Percentiles rank a stretch among this genome's conserved stretches.
These are phyloP conservation scores for Tylopilus vinaceipallidus DNA, from an alignment of 768 basidiomycete species.

Conservation along the genomic window DNA sequence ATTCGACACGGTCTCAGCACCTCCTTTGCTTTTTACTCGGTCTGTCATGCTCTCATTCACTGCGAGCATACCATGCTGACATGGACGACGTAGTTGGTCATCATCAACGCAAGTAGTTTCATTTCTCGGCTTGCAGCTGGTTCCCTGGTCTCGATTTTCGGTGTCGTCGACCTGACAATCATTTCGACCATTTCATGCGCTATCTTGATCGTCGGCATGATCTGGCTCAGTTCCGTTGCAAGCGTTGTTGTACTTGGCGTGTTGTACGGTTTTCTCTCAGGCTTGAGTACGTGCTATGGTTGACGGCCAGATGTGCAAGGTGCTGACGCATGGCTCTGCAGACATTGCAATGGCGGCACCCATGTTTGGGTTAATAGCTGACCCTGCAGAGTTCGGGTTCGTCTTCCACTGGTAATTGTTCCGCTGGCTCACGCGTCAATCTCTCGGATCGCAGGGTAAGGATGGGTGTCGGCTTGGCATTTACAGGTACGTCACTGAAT, in stretches of 20 bases:
- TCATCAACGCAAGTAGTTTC: slow-evolving; percentile 50
- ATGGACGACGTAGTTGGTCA: slow-evolving; percentile 47
- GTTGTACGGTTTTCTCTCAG: slow-evolving; percentile 49
- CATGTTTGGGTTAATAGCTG: slow-evolving; percentile 43
- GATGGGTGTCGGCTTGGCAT: slow-evolving; percentile 47
- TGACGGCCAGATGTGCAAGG: background rate
- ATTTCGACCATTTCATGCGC: slow-evolving; percentile 33
- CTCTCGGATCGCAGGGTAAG: slow-evolving; percentile 22
- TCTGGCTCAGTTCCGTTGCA: slow-evolving; percentile 38
- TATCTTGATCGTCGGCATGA: slow-evolving; percentile 43
- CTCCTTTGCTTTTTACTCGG: no score
- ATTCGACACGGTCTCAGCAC: no score
- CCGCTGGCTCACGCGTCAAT: no score
- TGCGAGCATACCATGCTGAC: no score
- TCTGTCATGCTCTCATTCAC: no score
- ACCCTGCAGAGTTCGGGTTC: slow-evolving; percentile 50
- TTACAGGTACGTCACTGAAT: slow-evolving; percentile 32
- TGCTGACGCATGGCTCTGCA: slow-evolving; percentile 7
- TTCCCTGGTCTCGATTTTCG: slow-evolving; percentile 37
- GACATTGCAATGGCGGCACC: slow-evolving; percentile 42
- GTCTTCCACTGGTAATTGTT: slow-evolving; percentile 5
- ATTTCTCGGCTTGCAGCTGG: slow-evolving; percentile 47
- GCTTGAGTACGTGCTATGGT: slow-evolving; percentile 32
- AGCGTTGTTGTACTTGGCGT: slow-evolving; percentile 42
- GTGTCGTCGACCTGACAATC: slow-evolving; percentile 44